Conservation (phyloP, 2,329 filamentous ascomycete species). For the Microsporum canis region DNA sequence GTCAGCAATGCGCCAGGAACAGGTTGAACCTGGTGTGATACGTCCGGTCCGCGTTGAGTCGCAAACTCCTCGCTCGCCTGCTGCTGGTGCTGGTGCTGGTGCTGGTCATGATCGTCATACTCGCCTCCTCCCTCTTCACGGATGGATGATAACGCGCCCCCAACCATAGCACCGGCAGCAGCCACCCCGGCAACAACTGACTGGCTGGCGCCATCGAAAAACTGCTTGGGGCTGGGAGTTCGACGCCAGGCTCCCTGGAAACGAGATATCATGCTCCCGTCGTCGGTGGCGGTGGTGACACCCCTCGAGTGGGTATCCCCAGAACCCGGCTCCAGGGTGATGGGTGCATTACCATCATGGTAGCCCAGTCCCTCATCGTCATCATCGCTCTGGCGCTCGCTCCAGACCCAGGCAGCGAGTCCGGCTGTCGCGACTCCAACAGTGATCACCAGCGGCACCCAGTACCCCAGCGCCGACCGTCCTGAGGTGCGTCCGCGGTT, state of each 20-base stretch:
- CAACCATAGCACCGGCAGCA: conserved; percentile 70
- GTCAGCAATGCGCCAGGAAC: conserved; percentile 11
- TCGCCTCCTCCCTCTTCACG: conserved; percentile 71
- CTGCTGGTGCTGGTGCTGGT: background rate
- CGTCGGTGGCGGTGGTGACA: conserved; percentile 32
- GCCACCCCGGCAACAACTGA: conserved; percentile 70
- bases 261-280: conserved; percentile 56
- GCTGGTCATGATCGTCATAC: conserved; percentile 44
- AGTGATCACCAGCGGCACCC: conserved; percentile 78
- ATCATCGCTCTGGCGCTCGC: conserved; percentile 66
- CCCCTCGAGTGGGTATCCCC: conserved; percentile 19
- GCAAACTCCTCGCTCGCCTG: background rate
- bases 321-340: conserved; percentile 17
- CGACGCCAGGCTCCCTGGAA: conserved; percentile 71
- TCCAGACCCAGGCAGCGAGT: conserved; percentile 86
- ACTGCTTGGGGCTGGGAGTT: conserved; percentile 76
- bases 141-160: conserved; percentile 70
- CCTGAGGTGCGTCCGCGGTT: conserved; percentile 29
- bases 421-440: conserved; percentile 79
- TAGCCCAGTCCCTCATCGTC: conserved; percentile 51
- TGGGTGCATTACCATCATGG: conserved; percentile 18
- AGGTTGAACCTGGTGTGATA: background rate
- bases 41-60: background rate
- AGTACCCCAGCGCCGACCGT: conserved; percentile 50
- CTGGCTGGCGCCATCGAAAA: conserved; percentile 73